phyloP scores from a whole-genome alignment of 495 filamentous ascomycete genomes.

The Aspergillus mulundensis region DNA sequence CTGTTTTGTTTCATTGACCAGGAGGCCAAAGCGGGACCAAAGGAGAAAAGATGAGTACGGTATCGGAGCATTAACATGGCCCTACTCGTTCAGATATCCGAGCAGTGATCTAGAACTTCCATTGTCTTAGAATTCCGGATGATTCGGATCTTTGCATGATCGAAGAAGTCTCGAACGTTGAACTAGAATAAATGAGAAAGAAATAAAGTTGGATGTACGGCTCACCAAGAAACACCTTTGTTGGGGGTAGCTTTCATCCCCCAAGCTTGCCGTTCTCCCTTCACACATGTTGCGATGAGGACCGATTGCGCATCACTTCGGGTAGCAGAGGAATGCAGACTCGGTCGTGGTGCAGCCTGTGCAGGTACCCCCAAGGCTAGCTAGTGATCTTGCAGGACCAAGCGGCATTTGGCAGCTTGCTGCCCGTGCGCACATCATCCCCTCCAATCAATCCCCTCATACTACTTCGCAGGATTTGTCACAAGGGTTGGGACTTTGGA shows the following conservation, averaged over 20 bases:
- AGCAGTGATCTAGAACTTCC: slow-evolving; percentile 30
- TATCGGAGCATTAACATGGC: slow-evolving; percentile 4
- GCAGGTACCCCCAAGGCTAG: slow-evolving; percentile 24
- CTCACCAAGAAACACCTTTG: slow-evolving; percentile 11
- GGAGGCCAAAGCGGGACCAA: slow-evolving; percentile 11
- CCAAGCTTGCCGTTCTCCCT: slow-evolving; percentile 7
- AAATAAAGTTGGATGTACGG: slow-evolving; percentile 24
- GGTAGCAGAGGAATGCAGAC: slow-evolving; percentile 13
- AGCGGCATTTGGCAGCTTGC: slow-evolving; percentile 26
- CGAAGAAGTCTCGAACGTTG: slow-evolving; percentile 25
- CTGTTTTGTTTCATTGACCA: slow-evolving; percentile 8
- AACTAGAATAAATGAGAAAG: slow-evolving; percentile 18
- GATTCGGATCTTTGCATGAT: slow-evolving; percentile 24
- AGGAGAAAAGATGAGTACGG: slow-evolving; percentile 1
- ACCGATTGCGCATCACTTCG: slow-evolving; percentile 17
- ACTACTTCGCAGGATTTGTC: slow-evolving; percentile 32
- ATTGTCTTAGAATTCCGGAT: slow-evolving; percentile 7
- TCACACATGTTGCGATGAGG: slow-evolving; percentile 5
- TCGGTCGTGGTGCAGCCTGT: slow-evolving; percentile 20
- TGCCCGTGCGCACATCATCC: slow-evolving; percentile 32
- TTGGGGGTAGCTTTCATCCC: background rate
- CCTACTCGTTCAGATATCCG: slow-evolving; percentile 7
- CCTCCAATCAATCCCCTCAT: slow-evolving; percentile 31
- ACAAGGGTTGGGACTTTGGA: slow-evolving; percentile 21
- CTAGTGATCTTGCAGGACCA: slow-evolving; percentile 22